Evolutionary conservation across 2,329 filamentous ascomycete genomes (phyloP).

Genomic region (Polytolypa hystricis): DNA sequence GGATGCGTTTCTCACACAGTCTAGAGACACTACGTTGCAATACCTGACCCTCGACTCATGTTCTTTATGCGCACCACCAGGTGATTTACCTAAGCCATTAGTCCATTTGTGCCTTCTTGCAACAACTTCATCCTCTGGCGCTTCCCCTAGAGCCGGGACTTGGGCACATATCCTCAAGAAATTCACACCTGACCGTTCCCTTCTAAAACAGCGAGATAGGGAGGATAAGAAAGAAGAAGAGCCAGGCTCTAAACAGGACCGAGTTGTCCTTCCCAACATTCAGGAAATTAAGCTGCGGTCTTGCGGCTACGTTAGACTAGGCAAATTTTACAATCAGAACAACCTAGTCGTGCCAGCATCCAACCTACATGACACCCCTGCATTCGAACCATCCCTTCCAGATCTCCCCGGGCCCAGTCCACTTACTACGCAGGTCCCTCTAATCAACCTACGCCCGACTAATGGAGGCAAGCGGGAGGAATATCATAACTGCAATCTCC

Average conservation of each 20-base stretch:
- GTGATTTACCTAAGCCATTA: slow-evolving; percentile 4
- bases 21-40: slow-evolving; percentile 39
- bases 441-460: neutral
- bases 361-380: no score
- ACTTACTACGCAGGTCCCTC: neutral
- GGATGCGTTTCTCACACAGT: slow-evolving; percentile 38
- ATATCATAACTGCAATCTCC: no score
- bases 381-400: neutral
- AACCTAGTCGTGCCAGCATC: slow-evolving; percentile 20
- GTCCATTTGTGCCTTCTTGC: no score
- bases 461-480: no score
- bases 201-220: slow-evolving; percentile 24
- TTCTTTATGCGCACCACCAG: slow-evolving; percentile 45
- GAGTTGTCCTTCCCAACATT: slow-evolving; percentile 16
- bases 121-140: no score
- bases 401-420: neutral
- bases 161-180: slow-evolving; percentile 42
- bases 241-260: slow-evolving; percentile 15
- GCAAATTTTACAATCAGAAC: slow-evolving; percentile 27
- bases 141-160: no score
- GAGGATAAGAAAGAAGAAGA: slow-evolving; percentile 10
- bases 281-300: slow-evolving; percentile 44
- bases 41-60: slow-evolving; percentile 52
- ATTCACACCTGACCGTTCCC: slow-evolving; percentile 39
- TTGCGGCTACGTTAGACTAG: slow-evolving; percentile 48